Conservation (phyloP, 768 basidiomycete species). For the Bullera alba region DNA sequence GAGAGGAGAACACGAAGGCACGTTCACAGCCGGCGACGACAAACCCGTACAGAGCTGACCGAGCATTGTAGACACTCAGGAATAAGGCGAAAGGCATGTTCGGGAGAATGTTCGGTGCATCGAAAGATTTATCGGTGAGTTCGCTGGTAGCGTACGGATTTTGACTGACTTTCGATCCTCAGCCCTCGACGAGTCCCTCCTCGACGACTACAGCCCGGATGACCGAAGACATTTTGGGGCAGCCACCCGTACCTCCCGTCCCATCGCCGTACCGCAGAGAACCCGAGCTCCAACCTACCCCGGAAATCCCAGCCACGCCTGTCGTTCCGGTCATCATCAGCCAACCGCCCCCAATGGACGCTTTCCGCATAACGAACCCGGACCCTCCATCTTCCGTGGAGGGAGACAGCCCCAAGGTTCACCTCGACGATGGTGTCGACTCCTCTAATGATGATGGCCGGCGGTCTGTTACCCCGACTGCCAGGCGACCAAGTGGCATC, state of each 20-base stretch:
- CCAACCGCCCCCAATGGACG: too few species aligned
- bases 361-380: too few species aligned
- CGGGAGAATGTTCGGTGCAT: constrained; percentile 35
- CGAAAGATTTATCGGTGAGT: constrained; percentile 1
- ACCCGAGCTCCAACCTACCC: too few species aligned
- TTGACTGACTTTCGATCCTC: constrained; percentile 1
- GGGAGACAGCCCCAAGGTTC: too few species aligned
- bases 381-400: too few species aligned
- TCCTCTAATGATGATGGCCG: background rate
- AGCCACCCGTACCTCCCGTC: constrained; percentile 12
- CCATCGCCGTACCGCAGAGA: constrained; percentile 13
- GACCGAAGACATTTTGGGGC: background rate
- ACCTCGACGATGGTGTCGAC: background rate
- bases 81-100: constrained; percentile 39
- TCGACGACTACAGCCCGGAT: background rate
- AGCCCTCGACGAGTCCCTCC: constrained; percentile 3
- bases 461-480: constrained; percentile 1
- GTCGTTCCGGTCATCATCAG: too few species aligned
- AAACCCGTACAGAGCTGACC: background rate
- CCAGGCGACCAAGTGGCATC: constrained; percentile 1
- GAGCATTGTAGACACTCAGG: constrained; percentile 29
- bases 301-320: too few species aligned
- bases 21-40: background rate
- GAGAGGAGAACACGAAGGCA: constrained; percentile 32
- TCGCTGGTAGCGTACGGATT: too few species aligned